Evolutionary conservation across 176 grass and related monocot species (phyloP).

Genomic region (Canna indica): DNA sequence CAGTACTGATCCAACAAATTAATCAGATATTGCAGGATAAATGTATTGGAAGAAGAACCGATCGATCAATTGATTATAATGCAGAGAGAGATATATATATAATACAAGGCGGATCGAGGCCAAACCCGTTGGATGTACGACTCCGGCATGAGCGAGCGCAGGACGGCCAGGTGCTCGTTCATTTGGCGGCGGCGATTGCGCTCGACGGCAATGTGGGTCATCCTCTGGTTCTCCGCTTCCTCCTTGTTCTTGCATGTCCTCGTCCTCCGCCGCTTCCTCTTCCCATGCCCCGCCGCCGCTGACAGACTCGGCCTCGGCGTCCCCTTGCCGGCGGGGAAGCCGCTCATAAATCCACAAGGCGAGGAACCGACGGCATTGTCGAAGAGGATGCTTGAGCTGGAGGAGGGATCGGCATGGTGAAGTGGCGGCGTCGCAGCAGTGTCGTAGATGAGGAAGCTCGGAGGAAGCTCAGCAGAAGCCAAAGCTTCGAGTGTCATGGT

Average conservation of each 20-base stretch:
- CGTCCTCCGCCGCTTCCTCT: slow-evolving; percentile 10
- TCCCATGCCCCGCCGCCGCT: background rate
- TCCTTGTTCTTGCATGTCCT: slow-evolving; percentile 21
- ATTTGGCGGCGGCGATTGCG: slow-evolving; percentile 23
- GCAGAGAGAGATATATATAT: too few relatives aligned
- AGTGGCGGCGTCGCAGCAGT: background rate
- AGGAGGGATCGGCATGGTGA: background rate
- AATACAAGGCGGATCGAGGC: background rate
- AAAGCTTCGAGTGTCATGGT: background rate
- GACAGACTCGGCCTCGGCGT: background rate
- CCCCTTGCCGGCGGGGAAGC: background rate
- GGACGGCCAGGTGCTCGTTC: slow-evolving; percentile 24
- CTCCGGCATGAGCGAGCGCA: slow-evolving; percentile 17
- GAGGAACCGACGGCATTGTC: background rate
- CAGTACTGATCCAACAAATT: too few relatives aligned
- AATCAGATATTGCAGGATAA: too few relatives aligned
- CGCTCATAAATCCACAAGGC: background rate
- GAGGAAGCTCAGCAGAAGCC: background rate
- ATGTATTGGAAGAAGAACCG: background rate
- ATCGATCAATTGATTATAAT: background rate
- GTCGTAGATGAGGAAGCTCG: slow-evolving; percentile 2
- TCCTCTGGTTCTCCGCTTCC: slow-evolving; percentile 22
- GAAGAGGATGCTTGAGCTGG: background rate
- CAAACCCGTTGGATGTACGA: slow-evolving; percentile 19
- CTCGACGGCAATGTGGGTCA: slow-evolving; percentile 26